Base-by-base conservation (phyloP, 805 yeast genomes). In the Pachysolen tannophilus region DNA sequence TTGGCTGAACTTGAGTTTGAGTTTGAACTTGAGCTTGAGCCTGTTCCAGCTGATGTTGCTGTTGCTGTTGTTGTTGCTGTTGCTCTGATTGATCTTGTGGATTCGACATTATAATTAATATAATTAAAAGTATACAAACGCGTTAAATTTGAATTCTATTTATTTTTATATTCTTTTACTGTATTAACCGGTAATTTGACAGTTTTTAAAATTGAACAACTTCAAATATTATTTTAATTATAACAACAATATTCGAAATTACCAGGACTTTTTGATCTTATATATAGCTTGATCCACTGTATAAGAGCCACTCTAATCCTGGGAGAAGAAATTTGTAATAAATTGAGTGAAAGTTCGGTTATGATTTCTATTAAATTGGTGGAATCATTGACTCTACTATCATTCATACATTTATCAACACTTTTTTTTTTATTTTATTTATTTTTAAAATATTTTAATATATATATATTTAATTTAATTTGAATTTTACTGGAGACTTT, bases 231-330 rank as follows among this genome's bases (percentile, higher is more conserved):
- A n/a, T n/a, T n/a, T n/a, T n/a, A n/a, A n/a, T n/a, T n/a, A n/a
- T n/a, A n/a, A n/a, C n/a, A n/a, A n/a, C n/a, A n/a, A 33, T 28
- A 34, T 26, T 27, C 27, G 15, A 28, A 6, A n/a, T n/a, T n/a
- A 25, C 34, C 38, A 26, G 38, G 38, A 30, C 38, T 34, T 35
- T 35, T n/a, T 35, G 23, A 35, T 35, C 32, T 30, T 16, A 28
- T 26, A 19, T 3, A 14, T n/a, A n/a, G 16, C 13, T n/a, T 21
- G 14, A 10, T 20, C 10, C 13, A 13, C n/a, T 20, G n/a, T 8
- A 5, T 6, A 8, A 20, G n/a, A 20, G 24, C 32, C 39, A 36
- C 39, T 36, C 39, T 36, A 32, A 27, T 32, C 35, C 35, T 28
- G 39, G 35, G 13, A 36, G 29, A 35, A 8, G 19, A 26, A 25